These are phyloP conservation scores for Colletotrichum australisinense DNA, from an alignment of 2,329 filamentous ascomycete species.

Conservation along the genomic window DNA sequence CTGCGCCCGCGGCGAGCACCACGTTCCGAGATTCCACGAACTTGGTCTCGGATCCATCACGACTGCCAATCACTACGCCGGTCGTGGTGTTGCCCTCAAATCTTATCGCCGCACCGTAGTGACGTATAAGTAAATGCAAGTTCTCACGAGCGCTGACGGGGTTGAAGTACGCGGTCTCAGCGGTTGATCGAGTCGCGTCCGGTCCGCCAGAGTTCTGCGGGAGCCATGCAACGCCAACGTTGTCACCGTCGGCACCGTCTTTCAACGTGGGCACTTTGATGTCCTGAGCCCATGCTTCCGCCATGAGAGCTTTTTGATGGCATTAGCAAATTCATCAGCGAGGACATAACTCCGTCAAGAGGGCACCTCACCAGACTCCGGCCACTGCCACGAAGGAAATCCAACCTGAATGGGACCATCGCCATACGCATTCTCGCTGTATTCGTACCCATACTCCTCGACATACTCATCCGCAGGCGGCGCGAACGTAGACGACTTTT, in stretches of 20 bases:
- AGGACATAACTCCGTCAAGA: neutral
- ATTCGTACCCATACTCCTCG: slow-evolving; percentile 21
- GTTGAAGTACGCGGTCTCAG: slow-evolving; percentile 39
- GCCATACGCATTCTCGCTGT: slow-evolving; percentile 12
- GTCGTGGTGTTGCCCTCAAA: slow-evolving; percentile 49
- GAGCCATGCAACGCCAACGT: slow-evolving; percentile 40
- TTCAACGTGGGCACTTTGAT: slow-evolving; percentile 27
- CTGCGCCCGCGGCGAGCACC: slow-evolving; percentile 54
- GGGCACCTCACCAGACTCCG: slow-evolving; percentile 32
- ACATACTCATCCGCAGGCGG: slow-evolving; percentile 34
- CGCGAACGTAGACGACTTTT: slow-evolving; percentile 40
- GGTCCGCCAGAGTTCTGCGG: slow-evolving; percentile 38
- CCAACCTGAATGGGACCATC: slow-evolving; percentile 40
- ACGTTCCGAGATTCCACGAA: slow-evolving; percentile 40
- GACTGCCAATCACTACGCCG: slow-evolving; percentile 41
- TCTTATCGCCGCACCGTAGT: slow-evolving; percentile 38
- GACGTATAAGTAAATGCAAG: slow-evolving; percentile 37
- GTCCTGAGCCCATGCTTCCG: slow-evolving; percentile 36
- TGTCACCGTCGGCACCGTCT: slow-evolving; percentile 39
- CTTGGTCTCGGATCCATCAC: slow-evolving; percentile 28
- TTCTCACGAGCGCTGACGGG: slow-evolving; percentile 36
- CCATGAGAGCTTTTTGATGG: slow-evolving; percentile 18
- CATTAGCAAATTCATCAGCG: neutral
- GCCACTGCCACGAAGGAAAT: slow-evolving; percentile 41
- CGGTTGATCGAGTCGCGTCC: slow-evolving; percentile 36